These are phyloP conservation scores for Anacardium occidentale DNA, from an alignment of 345 rosid genomes.

Conservation along the genomic window DNA sequence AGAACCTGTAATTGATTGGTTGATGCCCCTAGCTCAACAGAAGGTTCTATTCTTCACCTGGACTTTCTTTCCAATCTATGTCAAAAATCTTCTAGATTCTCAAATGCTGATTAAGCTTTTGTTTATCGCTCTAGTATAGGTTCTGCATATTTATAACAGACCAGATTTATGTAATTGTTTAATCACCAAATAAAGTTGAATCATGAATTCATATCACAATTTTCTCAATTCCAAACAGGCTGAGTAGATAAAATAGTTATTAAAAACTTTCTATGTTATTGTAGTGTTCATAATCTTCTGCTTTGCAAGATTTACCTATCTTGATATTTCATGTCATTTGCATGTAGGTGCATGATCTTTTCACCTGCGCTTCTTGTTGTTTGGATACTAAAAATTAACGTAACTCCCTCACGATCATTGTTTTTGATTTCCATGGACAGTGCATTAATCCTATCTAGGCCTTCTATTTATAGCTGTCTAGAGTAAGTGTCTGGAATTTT, in stretches of 20 bases:
- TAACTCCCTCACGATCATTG: not conserved
- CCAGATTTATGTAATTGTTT: not conserved
- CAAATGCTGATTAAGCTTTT: too few relatives aligned
- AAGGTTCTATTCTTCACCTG: too few relatives aligned
- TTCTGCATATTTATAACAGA: not conserved
- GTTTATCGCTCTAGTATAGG: not conserved
- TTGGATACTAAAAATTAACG: not conserved
- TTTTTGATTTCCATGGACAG: not conserved
- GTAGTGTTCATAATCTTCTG: not conserved
- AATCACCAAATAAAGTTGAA: not conserved
- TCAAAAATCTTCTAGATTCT: too few relatives aligned
- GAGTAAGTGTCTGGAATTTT: not conserved
- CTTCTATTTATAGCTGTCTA: not conserved
- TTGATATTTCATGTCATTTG: not conserved
- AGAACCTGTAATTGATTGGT: too few relatives aligned
- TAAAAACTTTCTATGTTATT: not conserved
- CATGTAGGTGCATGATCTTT: not conserved
- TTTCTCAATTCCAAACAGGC: not conserved
- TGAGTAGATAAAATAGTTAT: not conserved
- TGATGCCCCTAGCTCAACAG: too few relatives aligned
- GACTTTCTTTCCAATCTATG: too few relatives aligned
- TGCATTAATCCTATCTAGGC: not conserved
- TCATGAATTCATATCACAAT: not conserved
- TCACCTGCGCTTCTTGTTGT: not conserved
- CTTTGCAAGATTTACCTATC: not conserved